Conservation (phyloP, 305 asterid species). For the Rubia occidens region DNA sequence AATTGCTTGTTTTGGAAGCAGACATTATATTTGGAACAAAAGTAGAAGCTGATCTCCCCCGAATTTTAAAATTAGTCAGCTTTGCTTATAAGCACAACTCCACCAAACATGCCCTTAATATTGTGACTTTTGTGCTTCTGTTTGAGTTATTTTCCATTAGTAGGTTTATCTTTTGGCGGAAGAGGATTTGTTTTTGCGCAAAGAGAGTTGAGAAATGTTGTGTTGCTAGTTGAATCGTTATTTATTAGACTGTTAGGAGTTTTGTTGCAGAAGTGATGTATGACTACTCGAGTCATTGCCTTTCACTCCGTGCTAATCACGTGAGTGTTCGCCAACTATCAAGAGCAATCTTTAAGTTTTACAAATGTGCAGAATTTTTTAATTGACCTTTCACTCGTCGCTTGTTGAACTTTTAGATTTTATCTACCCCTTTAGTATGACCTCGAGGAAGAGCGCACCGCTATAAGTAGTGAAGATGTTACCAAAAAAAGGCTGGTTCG, state of each 20-base stretch:
- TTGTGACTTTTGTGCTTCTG: background rate
- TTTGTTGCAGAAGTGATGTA: background rate
- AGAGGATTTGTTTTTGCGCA: background rate
- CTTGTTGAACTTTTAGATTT: background rate
- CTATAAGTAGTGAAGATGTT: background rate
- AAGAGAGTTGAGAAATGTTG: background rate
- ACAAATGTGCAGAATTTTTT: background rate
- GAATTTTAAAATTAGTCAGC: too few relatives aligned
- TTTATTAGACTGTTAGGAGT: background rate
- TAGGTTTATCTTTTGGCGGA: background rate
- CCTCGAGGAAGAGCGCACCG: too few relatives aligned
- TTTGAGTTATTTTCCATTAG: background rate
- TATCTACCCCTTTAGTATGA: background rate
- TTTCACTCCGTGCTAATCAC: background rate
- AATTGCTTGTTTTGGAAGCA: too few relatives aligned
- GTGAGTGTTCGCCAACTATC: background rate
- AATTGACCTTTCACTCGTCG: too few relatives aligned
- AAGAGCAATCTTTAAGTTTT: too few relatives aligned
- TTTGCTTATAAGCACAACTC: too few relatives aligned
- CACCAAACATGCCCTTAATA: too few relatives aligned
- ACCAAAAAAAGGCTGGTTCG: background rate
- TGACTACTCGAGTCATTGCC: background rate
- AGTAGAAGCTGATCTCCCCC: too few relatives aligned
- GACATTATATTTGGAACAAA: too few relatives aligned
- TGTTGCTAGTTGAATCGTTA: background rate